Conservation (phyloP, 2,329 filamentous ascomycete genomes). For the Grosmannia huntii region DNA sequence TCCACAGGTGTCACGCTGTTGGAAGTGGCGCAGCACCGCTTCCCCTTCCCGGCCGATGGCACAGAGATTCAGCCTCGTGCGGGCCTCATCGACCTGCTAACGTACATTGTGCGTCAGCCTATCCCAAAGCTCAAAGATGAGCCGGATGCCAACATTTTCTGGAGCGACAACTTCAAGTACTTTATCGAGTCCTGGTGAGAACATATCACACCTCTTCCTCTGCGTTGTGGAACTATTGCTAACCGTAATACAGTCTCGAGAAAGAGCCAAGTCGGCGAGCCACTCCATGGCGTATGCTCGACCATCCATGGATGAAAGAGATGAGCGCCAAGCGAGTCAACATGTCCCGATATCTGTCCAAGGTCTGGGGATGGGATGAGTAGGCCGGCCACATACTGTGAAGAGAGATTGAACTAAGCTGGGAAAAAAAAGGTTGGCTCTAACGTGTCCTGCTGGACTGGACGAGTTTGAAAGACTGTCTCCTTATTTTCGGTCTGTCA, state of each 20-base stretch:
- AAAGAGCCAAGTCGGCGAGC: conserved; percentile 81
- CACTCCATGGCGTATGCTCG: conserved; percentile 96
- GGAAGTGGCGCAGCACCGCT: conserved; percentile 98
- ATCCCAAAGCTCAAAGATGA: conserved; percentile 96
- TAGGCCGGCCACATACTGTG: background rate
- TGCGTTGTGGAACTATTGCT: background rate
- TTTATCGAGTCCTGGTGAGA: conserved; percentile 97
- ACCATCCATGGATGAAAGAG: conserved; percentile 97
- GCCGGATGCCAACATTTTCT: conserved; percentile 74
- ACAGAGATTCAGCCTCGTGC: conserved; percentile 90
- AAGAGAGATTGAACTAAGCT: background rate
- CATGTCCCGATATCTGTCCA: conserved; percentile 85
- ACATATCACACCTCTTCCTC: conserved; percentile 4
- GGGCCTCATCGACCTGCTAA: conserved; percentile 86
- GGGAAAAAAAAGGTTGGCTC: background rate
- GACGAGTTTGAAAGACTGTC: background rate
- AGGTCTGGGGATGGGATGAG: conserved; percentile 90
- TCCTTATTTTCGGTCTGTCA: too few species aligned
- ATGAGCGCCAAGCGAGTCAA: conserved; percentile 95
- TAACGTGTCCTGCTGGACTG: background rate
- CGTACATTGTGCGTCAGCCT: conserved; percentile 91
- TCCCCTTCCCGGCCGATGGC: conserved; percentile 94
- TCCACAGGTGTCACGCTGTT: conserved; percentile 90
- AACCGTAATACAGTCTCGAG: conserved; percentile 54
- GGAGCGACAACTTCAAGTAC: conserved; percentile 97